Percentiles rank a stretch among this genome's conserved stretches.
Conservation (phyloP, 2,329 filamentous ascomycete genomes). For the Diaporthe longicolla region DNA sequence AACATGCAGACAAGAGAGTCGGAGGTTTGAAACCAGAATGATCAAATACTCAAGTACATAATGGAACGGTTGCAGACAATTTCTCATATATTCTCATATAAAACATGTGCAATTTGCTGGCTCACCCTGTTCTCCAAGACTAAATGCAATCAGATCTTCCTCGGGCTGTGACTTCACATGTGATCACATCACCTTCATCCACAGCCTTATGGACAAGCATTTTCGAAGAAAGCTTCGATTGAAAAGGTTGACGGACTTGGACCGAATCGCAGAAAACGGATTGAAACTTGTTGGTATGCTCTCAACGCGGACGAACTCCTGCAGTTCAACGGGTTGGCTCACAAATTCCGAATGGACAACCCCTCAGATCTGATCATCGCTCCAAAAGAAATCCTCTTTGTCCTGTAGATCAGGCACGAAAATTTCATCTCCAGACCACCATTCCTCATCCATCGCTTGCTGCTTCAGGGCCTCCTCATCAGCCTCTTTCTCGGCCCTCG, state of each 20-base stretch:
- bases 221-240: background rate
- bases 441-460: constrained; percentile 4
- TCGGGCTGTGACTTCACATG: background rate
- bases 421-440: constrained; percentile 15
- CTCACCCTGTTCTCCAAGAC: background rate
- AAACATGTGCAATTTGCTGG: background rate
- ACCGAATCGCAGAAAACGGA: background rate
- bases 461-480: background rate
- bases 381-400: background rate
- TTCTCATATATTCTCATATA: background rate
- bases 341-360: no score
- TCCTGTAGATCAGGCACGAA: background rate
- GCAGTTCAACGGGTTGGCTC: background rate
- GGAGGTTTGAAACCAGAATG: background rate
- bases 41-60: no score
- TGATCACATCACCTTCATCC: no score
- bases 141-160: background rate
- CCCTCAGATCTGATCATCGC: background rate
- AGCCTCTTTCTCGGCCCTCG: background rate
- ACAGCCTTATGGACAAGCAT: background rate
- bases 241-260: background rate
- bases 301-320: background rate
- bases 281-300: background rate
- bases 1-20: background rate
- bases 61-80: background rate